Conservation (phyloP, 768 basidiomycete genomes). For the Neoboletus magnificus region DNA sequence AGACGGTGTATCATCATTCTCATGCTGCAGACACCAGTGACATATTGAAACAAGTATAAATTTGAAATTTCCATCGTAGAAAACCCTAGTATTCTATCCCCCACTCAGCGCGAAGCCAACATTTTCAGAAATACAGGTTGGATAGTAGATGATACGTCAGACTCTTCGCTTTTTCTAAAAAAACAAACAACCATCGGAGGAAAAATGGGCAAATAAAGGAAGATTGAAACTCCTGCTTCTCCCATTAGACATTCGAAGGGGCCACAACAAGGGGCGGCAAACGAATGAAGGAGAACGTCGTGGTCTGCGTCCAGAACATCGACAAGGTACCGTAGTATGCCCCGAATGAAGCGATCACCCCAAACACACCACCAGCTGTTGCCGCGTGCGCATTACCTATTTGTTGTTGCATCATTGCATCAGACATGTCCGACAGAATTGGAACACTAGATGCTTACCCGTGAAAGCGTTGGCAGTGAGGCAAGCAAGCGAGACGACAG, state of each 20-base stretch:
- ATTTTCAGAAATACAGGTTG: neutral
- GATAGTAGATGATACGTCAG: neutral
- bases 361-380: too few species aligned
- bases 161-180: neutral
- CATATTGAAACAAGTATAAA: too few species aligned
- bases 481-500: too few species aligned
- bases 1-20: conserved; percentile 1
- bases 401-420: neutral
- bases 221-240: neutral
- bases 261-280: conserved; percentile 20
- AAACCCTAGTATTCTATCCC: neutral
- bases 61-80: neutral
- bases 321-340: too few species aligned
- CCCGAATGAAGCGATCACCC: too few species aligned
- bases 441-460: neutral
- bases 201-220: too few species aligned
- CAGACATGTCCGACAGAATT: neutral
- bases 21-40: neutral
- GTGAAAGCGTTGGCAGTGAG: too few species aligned
- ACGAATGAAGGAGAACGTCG: too few species aligned
- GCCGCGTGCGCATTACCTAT: too few species aligned
- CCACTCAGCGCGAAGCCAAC: neutral
- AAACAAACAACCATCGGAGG: neutral
- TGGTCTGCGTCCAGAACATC: too few species aligned
- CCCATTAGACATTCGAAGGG: conserved; percentile 13